A percentile compares a stretch with the other conserved stretches of the same genome.
Evolutionary conservation across 2,329 filamentous ascomycete species (phyloP).

Genomic region (Diaporthe helianthi): DNA sequence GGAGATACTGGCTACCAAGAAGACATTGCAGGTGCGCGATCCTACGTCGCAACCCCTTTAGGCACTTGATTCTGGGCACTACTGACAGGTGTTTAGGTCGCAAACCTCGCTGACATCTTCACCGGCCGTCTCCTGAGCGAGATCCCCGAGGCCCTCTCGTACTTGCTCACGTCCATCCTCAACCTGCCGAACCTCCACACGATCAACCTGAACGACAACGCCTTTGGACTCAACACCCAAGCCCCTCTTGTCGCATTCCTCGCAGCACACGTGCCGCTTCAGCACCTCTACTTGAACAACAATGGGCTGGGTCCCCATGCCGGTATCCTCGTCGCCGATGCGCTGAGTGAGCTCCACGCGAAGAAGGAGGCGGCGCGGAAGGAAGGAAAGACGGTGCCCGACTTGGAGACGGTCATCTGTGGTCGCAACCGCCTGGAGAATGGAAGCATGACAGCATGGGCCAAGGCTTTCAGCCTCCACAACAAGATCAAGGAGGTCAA

Average conservation of each 20-base stretch:
- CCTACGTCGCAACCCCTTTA: conserved; percentile 1
- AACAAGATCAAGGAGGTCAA: conserved; percentile 83
- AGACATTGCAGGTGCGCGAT: conserved; percentile 71
- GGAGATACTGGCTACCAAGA: conserved; percentile 83
- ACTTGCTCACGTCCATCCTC: conserved; percentile 84
- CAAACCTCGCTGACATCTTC: conserved; percentile 97
- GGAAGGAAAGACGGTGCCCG: conserved; percentile 73
- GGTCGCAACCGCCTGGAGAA: conserved; percentile 95
- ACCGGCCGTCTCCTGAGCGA: conserved; percentile 91
- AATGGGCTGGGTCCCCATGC: conserved; percentile 94
- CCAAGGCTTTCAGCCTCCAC: conserved; percentile 83
- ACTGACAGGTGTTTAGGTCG: conserved; percentile 56
- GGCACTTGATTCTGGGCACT: not conserved
- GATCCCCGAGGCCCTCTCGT: conserved; percentile 88
- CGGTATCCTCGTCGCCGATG: conserved; percentile 86
- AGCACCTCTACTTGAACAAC: conserved; percentile 96
- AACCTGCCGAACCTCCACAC: conserved; percentile 87
- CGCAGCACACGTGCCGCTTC: conserved; percentile 84
- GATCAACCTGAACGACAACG: conserved; percentile 96
- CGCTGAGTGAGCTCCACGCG: conserved; percentile 80
- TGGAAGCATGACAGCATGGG: conserved; percentile 96
- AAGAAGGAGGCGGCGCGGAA: conserved; percentile 83
- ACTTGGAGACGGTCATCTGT: conserved; percentile 96
- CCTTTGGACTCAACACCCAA: conserved; percentile 94
- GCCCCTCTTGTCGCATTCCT: conserved; percentile 93